Base-by-base conservation (phyloP, 2,329 filamentous ascomycete species). In the Graphilbum sp. region DNA sequence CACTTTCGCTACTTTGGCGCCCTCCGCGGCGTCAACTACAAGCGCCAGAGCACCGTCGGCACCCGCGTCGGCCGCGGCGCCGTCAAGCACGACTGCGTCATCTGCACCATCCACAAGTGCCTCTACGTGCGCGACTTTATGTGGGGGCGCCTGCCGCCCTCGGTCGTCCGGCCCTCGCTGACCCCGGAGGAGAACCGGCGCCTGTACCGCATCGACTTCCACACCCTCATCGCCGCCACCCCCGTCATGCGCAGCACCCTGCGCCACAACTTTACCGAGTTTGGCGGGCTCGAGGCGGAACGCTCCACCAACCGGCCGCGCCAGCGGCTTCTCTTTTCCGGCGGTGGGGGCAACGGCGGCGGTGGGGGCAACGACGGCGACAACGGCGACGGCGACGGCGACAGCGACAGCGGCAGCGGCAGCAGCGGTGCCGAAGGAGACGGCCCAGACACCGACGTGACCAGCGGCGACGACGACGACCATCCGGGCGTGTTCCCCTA, bases 91-190 rank as follows among this genome's bases (percentile, higher is more conserved):
- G 42, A 46, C 16, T 47, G 46, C n/a, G 46, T 44, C 6, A 46
- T 46, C 10, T 47, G 46, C 29, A 45, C 43, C 0, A 46, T 47
- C 20, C 46, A 47, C 41, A 46, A 46, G 35, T 47, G 46, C 24
- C 38, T 40, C 3, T 45, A 43, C 25, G 39, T 47, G 13, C 39
- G 40, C 10, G 40, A 43, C 3, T 27, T 41, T 7, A 15, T 47
- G 30, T 31, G 25, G 10, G 40, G 38, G 27, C 15, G 13, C 8
- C 16, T 31, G 13, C 12, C 37, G 13, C 21, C 23, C 8, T 18
- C 33, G 10, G 12, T 27, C 2, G 21, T 24, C 12, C 38, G 40
- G 4, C 34, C 23, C 5, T 15, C 34, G 15, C 34, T 45, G 19
- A 35, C 34, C 6, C 23, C 31, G 12, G 36, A 41, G 6, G 37